phyloP scores from a whole-genome alignment of 805 yeast genomes.

The Sporopachydermia lactativora region DNA sequence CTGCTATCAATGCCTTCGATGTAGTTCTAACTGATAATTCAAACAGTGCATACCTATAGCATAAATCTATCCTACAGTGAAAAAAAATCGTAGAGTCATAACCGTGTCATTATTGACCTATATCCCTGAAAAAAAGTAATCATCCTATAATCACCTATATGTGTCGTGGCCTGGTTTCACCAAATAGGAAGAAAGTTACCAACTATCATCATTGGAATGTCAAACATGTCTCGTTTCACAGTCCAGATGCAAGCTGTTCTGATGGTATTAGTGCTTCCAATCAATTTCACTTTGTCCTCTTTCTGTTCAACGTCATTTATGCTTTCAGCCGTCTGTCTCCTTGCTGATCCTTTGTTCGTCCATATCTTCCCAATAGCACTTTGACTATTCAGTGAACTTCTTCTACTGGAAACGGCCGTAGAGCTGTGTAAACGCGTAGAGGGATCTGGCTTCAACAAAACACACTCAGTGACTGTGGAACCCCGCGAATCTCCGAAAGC shows the following conservation, averaged over 20 bases:
- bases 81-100: too few species aligned
- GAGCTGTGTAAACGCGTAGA: neutral
- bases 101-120: too few species aligned
- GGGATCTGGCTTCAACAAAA: slow-evolving; percentile 21
- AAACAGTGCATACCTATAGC: too few species aligned
- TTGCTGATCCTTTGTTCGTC: slow-evolving; percentile 6
- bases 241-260: slow-evolving; percentile 78
- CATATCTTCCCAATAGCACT: neutral
- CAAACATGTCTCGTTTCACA: slow-evolving; percentile 69
- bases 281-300: neutral
- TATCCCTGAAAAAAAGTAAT: too few species aligned
- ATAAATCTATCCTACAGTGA: too few species aligned
- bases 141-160: too few species aligned
- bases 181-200: slow-evolving; percentile 65
- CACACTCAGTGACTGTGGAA: slow-evolving; percentile 25
- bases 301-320: neutral
- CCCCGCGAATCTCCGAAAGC: slow-evolving; percentile 46
- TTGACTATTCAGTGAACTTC: too few species aligned
- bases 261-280: slow-evolving; percentile 16
- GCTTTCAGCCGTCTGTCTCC: slow-evolving; percentile 2
- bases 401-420: neutral
- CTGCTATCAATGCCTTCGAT: neutral
- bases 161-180: too few species aligned
- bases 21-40: too few species aligned
- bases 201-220: slow-evolving; percentile 70